Conservation (phyloP, 2,329 filamentous ascomycete species). For the Calonectria honghensis region DNA sequence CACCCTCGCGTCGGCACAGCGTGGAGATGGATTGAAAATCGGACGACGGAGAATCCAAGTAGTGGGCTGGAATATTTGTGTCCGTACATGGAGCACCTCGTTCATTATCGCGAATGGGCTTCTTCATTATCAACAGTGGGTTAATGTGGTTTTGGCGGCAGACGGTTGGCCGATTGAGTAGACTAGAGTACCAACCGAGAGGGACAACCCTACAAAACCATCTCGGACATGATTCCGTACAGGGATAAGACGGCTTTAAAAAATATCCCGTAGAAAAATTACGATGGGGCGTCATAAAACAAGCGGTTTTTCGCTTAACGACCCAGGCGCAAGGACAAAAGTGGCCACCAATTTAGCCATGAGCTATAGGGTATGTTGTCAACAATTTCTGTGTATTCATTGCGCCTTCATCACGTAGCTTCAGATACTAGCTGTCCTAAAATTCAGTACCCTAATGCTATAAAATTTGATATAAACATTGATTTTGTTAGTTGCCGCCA, state of each 20-base stretch:
- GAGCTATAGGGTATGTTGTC: not conserved
- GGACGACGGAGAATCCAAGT: not conserved
- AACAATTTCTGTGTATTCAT: not conserved
- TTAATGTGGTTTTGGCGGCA: not conserved
- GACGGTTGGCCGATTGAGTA: not conserved
- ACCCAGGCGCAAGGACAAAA: not conserved
- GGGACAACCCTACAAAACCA: not conserved
- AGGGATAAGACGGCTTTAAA: constrained; percentile 7
- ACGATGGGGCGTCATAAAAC: not conserved
- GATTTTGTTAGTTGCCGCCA: accelerated
- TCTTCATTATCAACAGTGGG: not conserved
- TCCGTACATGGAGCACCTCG: not conserved
- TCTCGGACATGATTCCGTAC: constrained; percentile 1
- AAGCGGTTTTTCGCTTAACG: constrained; percentile 6
- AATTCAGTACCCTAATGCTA: not conserved
- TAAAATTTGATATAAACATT: no score
- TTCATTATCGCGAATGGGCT: not conserved
- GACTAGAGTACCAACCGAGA: not conserved
- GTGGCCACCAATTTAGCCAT: not conserved
- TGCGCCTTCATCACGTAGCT: not conserved
- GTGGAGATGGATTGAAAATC: not conserved
- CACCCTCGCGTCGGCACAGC: not conserved
- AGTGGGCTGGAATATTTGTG: not conserved
- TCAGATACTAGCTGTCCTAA: not conserved
- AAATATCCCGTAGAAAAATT: constrained; percentile 4